These are phyloP conservation scores for Ogataea wickerhamii DNA, from an alignment of 805 yeast genomes.

Conservation along the genomic window DNA sequence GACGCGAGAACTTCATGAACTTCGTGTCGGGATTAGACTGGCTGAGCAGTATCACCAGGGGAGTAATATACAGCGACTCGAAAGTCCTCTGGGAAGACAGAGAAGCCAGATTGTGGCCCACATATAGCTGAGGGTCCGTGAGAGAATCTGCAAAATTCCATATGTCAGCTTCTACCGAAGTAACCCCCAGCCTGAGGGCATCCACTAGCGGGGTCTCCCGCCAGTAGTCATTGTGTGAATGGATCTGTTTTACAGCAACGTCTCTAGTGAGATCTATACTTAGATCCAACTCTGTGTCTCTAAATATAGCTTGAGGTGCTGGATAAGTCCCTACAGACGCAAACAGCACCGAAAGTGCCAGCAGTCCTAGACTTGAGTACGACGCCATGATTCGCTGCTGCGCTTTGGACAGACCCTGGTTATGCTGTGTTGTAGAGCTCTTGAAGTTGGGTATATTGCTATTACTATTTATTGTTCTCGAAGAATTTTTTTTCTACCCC, in stretches of 20 bases:
- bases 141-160: constrained; percentile 40
- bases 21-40: constrained; percentile 39
- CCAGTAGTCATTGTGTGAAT: constrained; percentile 61
- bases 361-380: not conserved
- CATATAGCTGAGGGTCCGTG: constrained; percentile 37
- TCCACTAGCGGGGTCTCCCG: constrained; percentile 43
- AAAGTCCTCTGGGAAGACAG: constrained; percentile 46
- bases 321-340: constrained; percentile 1
- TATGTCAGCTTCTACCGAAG: constrained; percentile 53
- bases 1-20: constrained; percentile 18
- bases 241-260: constrained; percentile 33
- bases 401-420: too few species aligned
- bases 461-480: not conserved
- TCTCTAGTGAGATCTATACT: constrained; percentile 24
- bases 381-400: not conserved
- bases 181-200: constrained; percentile 45
- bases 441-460: too few species aligned
- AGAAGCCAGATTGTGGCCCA: constrained; percentile 57
- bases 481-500: not conserved
- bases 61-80: constrained; percentile 48
- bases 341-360: constrained; percentile 4
- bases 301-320: constrained; percentile 1
- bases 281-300: not conserved
- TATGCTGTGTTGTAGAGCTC: too few species aligned
- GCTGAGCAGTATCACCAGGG: constrained; percentile 45